phyloP scores from a whole-genome alignment of 345 rosid genomes.

The Arabidopsis arenosa region DNA sequence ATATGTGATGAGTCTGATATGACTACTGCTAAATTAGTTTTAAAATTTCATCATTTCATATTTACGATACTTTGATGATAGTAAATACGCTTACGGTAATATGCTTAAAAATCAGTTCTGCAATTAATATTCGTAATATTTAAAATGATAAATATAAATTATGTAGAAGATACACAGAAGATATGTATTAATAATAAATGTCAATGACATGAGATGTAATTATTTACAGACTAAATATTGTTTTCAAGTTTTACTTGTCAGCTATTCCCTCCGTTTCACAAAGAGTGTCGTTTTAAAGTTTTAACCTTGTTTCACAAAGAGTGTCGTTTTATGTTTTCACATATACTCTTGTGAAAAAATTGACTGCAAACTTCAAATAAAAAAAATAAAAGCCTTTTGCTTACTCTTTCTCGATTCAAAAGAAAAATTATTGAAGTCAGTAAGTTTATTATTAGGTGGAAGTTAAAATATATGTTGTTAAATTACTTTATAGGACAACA shows the following conservation, averaged over 20 bases:
- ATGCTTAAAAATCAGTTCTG: neutral
- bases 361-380: neutral
- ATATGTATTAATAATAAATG: too few relatives aligned
- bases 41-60: neutral
- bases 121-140: neutral
- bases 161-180: neutral
- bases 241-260: too few relatives aligned
- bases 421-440: neutral
- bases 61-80: neutral
- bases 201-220: too few relatives aligned
- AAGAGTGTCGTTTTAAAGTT: too few relatives aligned
- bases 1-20: neutral
- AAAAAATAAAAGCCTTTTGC: too few relatives aligned
- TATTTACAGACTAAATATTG: too few relatives aligned
- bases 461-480: neutral
- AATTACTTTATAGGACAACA: slow-evolving; percentile 32
- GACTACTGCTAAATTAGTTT: neutral
- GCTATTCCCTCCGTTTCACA: too few relatives aligned
- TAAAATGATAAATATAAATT: neutral
- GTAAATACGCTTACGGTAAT: neutral
- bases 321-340: too few relatives aligned
- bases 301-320: too few relatives aligned
- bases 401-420: too few relatives aligned
- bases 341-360: neutral
- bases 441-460: neutral